A percentile compares a stretch with the other conserved stretches of the same genome.
Conservation (phyloP, 2,329 filamentous ascomycete genomes). For the Leptographium flavum region DNA sequence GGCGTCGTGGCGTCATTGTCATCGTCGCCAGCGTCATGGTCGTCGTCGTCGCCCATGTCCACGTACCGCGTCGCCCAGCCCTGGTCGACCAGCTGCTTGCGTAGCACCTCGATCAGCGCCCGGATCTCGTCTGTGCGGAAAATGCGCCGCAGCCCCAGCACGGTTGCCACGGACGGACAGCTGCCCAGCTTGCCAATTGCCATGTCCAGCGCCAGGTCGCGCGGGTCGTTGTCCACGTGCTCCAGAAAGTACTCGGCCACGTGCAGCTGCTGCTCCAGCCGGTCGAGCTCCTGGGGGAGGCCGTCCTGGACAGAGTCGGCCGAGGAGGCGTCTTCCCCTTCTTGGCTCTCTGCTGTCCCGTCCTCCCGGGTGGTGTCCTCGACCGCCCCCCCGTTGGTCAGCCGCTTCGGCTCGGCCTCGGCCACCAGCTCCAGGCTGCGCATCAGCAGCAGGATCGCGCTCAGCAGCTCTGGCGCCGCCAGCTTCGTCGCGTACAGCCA, state of each 20-base stretch:
- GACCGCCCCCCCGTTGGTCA: constrained; percentile 18
- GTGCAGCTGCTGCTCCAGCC: constrained; percentile 50
- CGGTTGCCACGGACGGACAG: constrained; percentile 45
- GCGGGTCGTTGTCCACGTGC: constrained; percentile 41
- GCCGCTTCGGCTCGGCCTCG: constrained; percentile 16
- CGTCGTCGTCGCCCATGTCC: constrained; percentile 35
- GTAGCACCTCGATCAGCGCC: constrained; percentile 56
- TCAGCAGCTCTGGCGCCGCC: constrained; percentile 49
- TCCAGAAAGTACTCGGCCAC: constrained; percentile 54
- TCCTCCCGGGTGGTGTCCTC: constrained; percentile 3
- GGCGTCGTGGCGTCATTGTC: constrained; percentile 32
- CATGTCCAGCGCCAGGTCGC: constrained; percentile 49
- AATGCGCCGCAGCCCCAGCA: constrained; percentile 46
- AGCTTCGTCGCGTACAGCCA: constrained; percentile 53
- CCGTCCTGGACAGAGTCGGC: constrained; percentile 16
- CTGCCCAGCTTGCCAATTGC: constrained; percentile 56
- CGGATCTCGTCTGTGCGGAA: constrained; percentile 55
- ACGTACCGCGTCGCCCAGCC: constrained; percentile 64
- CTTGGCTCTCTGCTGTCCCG: constrained; percentile 11
- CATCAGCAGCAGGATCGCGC: constrained; percentile 52
- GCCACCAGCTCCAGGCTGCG: constrained; percentile 50
- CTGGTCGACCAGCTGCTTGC: constrained; percentile 58
- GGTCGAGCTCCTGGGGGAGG: constrained; percentile 41
- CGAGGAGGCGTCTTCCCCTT: constrained; percentile 15
- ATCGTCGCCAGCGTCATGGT: constrained; percentile 18